These are phyloP conservation scores for Aspergillus puulaauensis DNA, from an alignment of 2,329 filamentous ascomycete species.

Conservation along the genomic window DNA sequence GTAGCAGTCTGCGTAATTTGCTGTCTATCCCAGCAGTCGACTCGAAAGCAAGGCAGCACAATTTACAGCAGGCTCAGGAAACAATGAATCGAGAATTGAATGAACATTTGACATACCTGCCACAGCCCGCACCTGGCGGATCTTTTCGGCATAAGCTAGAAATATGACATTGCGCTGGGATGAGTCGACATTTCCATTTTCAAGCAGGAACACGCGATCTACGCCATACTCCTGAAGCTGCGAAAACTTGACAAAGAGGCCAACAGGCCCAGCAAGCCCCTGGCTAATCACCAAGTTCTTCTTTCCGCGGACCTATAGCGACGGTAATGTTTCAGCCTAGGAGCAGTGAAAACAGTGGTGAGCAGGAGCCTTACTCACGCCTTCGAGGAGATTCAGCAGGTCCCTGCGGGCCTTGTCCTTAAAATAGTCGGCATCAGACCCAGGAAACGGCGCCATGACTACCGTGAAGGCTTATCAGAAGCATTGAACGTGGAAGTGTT, in stretches of 20 bases:
- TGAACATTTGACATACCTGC: constrained; percentile 65
- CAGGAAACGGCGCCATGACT: constrained; percentile 44
- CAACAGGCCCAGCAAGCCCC: constrained; percentile 83
- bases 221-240: constrained; percentile 96
- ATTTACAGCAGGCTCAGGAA: constrained; percentile 9
- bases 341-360: constrained; percentile 13
- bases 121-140: constrained; percentile 77
- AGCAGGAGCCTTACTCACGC: constrained; percentile 67
- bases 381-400: constrained; percentile 85
- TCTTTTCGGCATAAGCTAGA: constrained; percentile 85
- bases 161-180: constrained; percentile 95
- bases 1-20: constrained; percentile 57
- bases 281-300: constrained; percentile 96
- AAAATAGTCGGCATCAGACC: constrained; percentile 47
- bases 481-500: constrained; percentile 3
- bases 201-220: constrained; percentile 94
- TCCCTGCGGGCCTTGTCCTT: constrained; percentile 72
- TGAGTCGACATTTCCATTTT: constrained; percentile 92
- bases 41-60: constrained; percentile 1
- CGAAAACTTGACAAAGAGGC: constrained; percentile 90
- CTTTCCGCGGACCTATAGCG: constrained; percentile 84
- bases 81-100: not conserved
- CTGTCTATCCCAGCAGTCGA: constrained; percentile 50
- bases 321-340: constrained; percentile 19
- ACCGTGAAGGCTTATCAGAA: constrained; percentile 20